These are phyloP conservation scores for Aspergillus costaricaensis DNA, from an alignment of 2,329 filamentous ascomycete species.

Conservation along the genomic window DNA sequence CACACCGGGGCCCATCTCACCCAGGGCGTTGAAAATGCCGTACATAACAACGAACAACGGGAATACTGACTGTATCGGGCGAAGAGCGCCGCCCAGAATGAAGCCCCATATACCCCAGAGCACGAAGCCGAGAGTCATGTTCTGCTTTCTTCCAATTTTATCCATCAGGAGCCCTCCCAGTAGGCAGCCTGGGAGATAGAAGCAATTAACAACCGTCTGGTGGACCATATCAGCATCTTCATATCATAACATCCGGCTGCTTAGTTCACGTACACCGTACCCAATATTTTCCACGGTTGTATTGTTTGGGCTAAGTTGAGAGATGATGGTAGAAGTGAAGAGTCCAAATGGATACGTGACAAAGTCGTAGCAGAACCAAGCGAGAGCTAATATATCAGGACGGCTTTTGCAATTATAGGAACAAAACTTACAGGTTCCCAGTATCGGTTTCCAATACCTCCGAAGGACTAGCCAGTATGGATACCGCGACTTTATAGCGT, in stretches of 20 bases:
- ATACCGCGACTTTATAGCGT: constrained; percentile 48
- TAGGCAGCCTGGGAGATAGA: constrained; percentile 53
- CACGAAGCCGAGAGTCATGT: constrained; percentile 54
- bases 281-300: constrained; percentile 41
- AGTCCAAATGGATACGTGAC: constrained; percentile 58
- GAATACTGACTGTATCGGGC: constrained; percentile 49
- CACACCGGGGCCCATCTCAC: constrained; percentile 55
- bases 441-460: constrained; percentile 52
- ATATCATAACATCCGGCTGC: neutral
- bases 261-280: constrained; percentile 22
- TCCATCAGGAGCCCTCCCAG: constrained; percentile 53
- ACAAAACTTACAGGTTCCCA: constrained; percentile 43
- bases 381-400: constrained; percentile 31
- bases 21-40: constrained; percentile 52
- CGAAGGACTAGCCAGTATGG: constrained; percentile 53
- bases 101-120: constrained; percentile 52
- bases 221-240: neutral
- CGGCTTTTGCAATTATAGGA: neutral
- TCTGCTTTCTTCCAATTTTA: constrained; percentile 52
- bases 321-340: constrained; percentile 57
- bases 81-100: constrained; percentile 52
- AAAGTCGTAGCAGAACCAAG: constrained; percentile 59
- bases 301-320: constrained; percentile 43
- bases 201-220: constrained; percentile 53
- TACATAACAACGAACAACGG: constrained; percentile 56